Base-by-base conservation (phyloP, 2,329 filamentous ascomycete species). In the Gaeumannomyces tritici region DNA sequence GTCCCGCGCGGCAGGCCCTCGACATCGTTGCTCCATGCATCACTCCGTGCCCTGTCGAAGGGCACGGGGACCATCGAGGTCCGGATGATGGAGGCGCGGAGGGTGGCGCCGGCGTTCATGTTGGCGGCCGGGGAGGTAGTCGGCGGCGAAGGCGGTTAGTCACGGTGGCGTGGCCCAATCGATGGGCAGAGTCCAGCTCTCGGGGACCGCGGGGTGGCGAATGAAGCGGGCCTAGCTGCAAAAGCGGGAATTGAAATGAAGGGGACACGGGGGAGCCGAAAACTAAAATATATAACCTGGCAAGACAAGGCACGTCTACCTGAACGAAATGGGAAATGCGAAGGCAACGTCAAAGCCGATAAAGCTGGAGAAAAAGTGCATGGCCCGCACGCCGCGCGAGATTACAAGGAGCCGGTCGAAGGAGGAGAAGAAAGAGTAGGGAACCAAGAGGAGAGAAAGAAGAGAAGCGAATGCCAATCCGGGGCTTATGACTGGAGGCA, bases 41-140 rank as follows among this genome's bases (percentile, higher is more conserved):
- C 7, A 4, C 24, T 42, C 35, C 51, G 51, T 42, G 59, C 59
- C 35, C 26, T 11, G 26, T 55, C 54, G 61, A 47, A 35, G 55
- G 35, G 54, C 54, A 51, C 31, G 12, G 18, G 55, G 18, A 51
- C 29, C 61, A 47, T 51, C 61, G 56, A 57, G 28, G 54, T 62
- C 31, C 59, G 59, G 35, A 60, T 42, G 24, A 60, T 31, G 18
- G 61, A 62, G 31, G 61, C 55, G 21, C 61, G 55, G 15, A 57
- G 54, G 24, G 61, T 29, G 26, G 61, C 55, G 6, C 54, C 31
- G 55, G 61, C 61, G 55, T 62, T 62, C 61, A 62, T 62, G 4
- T 6, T 62, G 31, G 24, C 35, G 15, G 6, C 13, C 11, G 24
- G 27, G 5, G 27, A 18, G 24, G 4, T n/a, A 58, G 27, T 57